phyloP scores from a whole-genome alignment of 2,329 filamentous ascomycete species.

The Chaetomiaceae sp. region DNA sequence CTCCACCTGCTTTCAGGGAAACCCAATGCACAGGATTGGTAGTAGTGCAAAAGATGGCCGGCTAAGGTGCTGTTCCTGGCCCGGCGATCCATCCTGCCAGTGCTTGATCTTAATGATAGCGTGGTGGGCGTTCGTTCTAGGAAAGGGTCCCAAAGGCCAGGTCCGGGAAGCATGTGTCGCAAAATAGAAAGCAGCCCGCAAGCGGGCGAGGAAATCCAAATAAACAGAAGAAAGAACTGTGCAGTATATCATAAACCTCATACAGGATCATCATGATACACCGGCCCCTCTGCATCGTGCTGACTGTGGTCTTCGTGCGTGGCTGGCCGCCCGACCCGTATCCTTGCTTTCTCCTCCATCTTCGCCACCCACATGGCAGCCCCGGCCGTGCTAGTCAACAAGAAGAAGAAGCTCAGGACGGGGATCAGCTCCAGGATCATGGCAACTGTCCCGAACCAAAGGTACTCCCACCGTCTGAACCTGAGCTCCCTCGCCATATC shows the following conservation, averaged over 20 bases:
- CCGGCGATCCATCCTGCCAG: too few species aligned
- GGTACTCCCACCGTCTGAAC: conserved; percentile 72
- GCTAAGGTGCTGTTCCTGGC: too few species aligned
- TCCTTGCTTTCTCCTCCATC: conserved; percentile 52
- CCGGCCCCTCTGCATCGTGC: conserved; percentile 17
- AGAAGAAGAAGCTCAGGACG: conserved; percentile 86
- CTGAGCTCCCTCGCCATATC: conserved; percentile 68
- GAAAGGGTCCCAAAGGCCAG: too few species aligned
- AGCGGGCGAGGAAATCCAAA: too few species aligned
- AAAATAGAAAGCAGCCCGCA: too few species aligned
- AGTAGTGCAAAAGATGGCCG: too few species aligned
- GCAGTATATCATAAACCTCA: background rate
- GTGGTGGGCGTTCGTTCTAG: too few species aligned
- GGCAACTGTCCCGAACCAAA: conserved; percentile 87
- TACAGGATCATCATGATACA: conserved; percentile 24
- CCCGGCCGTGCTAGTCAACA: conserved; percentile 80
- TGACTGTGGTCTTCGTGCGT: conserved; percentile 17
- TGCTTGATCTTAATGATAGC: too few species aligned
- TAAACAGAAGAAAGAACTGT: too few species aligned
- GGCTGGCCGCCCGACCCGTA: conserved; percentile 21
- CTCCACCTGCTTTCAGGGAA: too few species aligned
- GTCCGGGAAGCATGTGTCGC: too few species aligned
- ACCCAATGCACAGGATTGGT: too few species aligned
- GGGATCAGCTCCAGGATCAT: conserved; percentile 85
- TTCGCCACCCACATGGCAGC: conserved; percentile 81